Conservation (phyloP, 1,139 yeast species). For the Sugiyamaella paludigena region DNA sequence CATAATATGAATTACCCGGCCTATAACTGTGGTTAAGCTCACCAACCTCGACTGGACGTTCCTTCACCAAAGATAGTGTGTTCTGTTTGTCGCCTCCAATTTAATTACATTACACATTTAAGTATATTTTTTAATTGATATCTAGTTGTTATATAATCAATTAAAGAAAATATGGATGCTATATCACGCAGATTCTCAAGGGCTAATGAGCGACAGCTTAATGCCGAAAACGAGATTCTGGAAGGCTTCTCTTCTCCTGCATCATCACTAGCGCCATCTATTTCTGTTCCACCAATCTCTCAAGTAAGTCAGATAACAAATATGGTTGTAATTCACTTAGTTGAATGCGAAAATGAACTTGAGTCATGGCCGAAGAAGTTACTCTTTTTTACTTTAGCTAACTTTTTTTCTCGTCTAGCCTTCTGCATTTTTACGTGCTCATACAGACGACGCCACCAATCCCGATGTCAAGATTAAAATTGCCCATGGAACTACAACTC, state of each 20-base stretch:
- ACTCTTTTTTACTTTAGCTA: background rate
- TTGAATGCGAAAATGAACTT: background rate
- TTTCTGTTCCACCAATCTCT: conserved; percentile 78
- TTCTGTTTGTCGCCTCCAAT: too few relatives aligned
- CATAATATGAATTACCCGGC: too few relatives aligned
- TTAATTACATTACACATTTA: too few relatives aligned
- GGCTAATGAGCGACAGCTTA: conserved; percentile 10
- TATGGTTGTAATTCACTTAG: background rate
- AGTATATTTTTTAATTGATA: too few relatives aligned
- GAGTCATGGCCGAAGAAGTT: too few relatives aligned
- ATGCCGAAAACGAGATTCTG: conserved; percentile 14
- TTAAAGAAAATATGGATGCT: conserved; percentile 25
- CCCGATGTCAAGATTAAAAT: conserved; percentile 94
- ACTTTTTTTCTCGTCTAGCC: conserved; percentile 46
- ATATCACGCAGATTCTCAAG: conserved; percentile 25
- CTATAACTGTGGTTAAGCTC: too few relatives aligned
- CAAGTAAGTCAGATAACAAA: conserved; percentile 45
- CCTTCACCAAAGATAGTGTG: too few relatives aligned
- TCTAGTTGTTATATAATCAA: too few relatives aligned
- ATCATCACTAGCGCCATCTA: conserved; percentile 50
- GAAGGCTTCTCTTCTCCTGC: conserved; percentile 10
- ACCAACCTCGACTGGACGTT: too few relatives aligned
- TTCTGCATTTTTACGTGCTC: conserved; percentile 94
- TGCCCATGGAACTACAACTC: conserved; percentile 97
- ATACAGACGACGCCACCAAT: conserved; percentile 88